These are phyloP conservation scores for Xylaria venustula DNA, from an alignment of 495 filamentous ascomycete species.

Conservation along the genomic window DNA sequence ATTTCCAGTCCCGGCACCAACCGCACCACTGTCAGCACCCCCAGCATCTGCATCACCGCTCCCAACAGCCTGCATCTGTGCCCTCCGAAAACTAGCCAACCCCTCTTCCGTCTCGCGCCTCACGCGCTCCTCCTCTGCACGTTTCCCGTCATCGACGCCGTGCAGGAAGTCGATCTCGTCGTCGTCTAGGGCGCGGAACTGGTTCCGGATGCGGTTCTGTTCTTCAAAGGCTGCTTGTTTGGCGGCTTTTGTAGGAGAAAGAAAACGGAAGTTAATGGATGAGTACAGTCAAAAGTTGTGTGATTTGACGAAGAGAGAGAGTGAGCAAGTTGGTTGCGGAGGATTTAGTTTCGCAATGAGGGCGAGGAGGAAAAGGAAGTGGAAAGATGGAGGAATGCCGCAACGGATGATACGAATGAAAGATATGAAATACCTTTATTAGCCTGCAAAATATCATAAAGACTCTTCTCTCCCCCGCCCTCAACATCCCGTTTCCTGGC, in stretches of 20 bases:
- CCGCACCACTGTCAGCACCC: conserved; percentile 32
- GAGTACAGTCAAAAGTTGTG: too few species aligned
- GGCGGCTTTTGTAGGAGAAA: conserved; percentile 57
- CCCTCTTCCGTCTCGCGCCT: conserved; percentile 72
- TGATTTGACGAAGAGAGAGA: too few species aligned
- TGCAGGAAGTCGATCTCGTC: conserved; percentile 93
- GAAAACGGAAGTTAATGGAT: conserved; percentile 18
- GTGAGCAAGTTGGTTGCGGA: too few species aligned
- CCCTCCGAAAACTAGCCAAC: conserved; percentile 65
- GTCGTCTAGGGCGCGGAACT: conserved; percentile 90
- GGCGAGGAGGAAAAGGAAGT: neutral
- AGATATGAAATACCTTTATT: conserved; percentile 74
- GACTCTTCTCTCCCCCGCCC: conserved; percentile 57
- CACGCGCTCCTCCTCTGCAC: conserved; percentile 70
- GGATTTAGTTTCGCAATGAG: too few species aligned
- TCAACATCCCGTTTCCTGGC: conserved; percentile 42
- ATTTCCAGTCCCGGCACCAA: conserved; percentile 24
- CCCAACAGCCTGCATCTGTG: conserved; percentile 37
- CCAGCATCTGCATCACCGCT: conserved; percentile 29
- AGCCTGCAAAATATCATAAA: conserved; percentile 85
- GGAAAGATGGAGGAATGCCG: neutral
- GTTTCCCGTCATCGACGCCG: conserved; percentile 65
- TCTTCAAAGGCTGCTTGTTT: conserved; percentile 98
- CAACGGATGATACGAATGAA: neutral
- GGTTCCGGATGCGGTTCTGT: conserved; percentile 79